Conservation (phyloP, 768 basidiomycete genomes). For the Lentinula boryana region DNA sequence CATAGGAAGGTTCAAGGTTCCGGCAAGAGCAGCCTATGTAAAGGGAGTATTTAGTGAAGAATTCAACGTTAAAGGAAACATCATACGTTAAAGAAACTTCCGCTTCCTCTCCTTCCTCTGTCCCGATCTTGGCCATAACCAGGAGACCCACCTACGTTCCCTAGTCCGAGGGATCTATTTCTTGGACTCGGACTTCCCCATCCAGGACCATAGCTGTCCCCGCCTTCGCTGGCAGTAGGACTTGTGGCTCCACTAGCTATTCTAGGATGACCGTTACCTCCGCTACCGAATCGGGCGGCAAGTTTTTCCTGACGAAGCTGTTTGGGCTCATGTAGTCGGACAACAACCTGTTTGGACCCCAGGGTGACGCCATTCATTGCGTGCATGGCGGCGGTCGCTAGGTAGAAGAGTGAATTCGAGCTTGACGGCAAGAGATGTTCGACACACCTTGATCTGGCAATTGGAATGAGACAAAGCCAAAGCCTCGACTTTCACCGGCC, state of each 20-base stretch:
- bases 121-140: constrained; percentile 54
- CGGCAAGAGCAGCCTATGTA: constrained; percentile 69
- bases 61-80: not conserved
- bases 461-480: constrained; percentile 88
- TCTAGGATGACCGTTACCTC: constrained; percentile 74
- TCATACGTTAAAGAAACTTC: constrained; percentile 80
- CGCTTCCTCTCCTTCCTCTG: constrained; percentile 70
- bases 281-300: constrained; percentile 63
- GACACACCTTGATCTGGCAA: constrained; percentile 71
- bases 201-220: constrained; percentile 61
- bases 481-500: constrained; percentile 72
- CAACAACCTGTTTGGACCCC: constrained; percentile 74
- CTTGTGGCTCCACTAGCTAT: constrained; percentile 81
- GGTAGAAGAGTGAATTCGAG: not conserved
- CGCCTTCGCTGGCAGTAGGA: constrained; percentile 76
- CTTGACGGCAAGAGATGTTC: not conserved
- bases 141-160: constrained; percentile 30
- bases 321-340: constrained; percentile 87
- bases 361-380: constrained; percentile 74
- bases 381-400: constrained; percentile 69
- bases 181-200: constrained; percentile 71
- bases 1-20: constrained; percentile 77
- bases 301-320: constrained; percentile 87
- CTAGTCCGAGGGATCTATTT: constrained; percentile 36
- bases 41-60: not conserved